Evolutionary conservation across 345 rosid genomes (phyloP).

Genomic region (Dovyalis caffra): DNA sequence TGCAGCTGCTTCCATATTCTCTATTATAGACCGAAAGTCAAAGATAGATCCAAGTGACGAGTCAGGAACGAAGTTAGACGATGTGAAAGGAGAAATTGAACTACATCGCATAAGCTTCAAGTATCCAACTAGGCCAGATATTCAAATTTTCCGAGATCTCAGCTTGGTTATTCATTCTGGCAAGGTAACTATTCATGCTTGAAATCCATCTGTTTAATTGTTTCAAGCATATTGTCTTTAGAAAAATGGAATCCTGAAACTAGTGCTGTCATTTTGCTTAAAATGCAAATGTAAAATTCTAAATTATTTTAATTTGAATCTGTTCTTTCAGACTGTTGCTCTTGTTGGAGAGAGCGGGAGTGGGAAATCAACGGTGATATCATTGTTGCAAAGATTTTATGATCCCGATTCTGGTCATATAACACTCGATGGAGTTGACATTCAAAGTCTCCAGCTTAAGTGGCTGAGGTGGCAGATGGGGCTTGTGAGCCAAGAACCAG

Average conservation of each 20-base stretch:
- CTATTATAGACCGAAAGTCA: conserved; percentile 60
- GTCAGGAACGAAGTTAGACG: conserved; percentile 50
- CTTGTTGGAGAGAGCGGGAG: conserved; percentile 88
- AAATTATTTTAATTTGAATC: no score
- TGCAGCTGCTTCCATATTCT: conserved; percentile 70
- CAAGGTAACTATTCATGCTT: conserved; percentile 42
- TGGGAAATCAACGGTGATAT: conserved; percentile 73
- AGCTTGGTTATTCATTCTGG: conserved; percentile 66
- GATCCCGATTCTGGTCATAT: conserved; percentile 75
- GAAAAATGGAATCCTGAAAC: no score
- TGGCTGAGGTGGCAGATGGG: conserved; percentile 88
- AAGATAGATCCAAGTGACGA: conserved; percentile 69
- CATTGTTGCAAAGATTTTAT: conserved; percentile 73
- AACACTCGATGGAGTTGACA: conserved; percentile 68
- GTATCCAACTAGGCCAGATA: conserved; percentile 73
- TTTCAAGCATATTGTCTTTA: no score
- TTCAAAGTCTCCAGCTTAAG: conserved; percentile 51
- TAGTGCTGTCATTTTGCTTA: no score
- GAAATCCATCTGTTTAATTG: not conserved
- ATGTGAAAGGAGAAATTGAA: conserved; percentile 68
- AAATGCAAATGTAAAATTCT: no score
- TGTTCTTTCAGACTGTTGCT: conserved; percentile 61
- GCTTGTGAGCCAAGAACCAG: conserved; percentile 79
- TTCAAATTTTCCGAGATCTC: conserved; percentile 64
- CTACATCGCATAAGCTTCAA: conserved; percentile 62